Base-by-base conservation (phyloP, 352 stramenopile genomes). In the Phytophthora cactorum region DNA sequence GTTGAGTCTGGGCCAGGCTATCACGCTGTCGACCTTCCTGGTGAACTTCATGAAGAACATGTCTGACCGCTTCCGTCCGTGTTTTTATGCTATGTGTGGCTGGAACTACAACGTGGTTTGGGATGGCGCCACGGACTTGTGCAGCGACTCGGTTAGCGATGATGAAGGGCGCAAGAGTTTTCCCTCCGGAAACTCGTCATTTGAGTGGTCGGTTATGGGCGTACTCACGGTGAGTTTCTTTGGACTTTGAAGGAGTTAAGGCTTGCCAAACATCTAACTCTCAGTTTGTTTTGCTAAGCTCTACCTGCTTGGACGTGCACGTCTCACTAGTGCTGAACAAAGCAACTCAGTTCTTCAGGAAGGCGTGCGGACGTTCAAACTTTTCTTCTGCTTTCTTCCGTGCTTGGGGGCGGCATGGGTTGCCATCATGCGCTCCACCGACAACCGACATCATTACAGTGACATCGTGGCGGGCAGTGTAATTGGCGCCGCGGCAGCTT, bases 371-470 rank as follows among this genome's bases (percentile, higher is more conserved):
- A 81, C 70, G 36, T 49, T 90, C 59, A 89, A 88, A 69, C 68
- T 93, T n/a, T 89, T 91, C 50, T 29, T 89, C 29, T 88, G 83
- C 61, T 88, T 91, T 54, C 17, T 78, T 29, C 85, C 83, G 45
- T 86, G 76, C 25, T 72, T 91, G 39, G 59, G 88, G 3, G 83
- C 83, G 1, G 50, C 83, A 6, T 93, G 85, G 85, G 79, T 92
- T 36, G 72, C 79, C 14, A 74, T 93, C 54, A 93, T 83, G 27
- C 83, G 85, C 17, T 89, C 85, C 3, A 75, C 84, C 7, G 85
- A 92, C 78, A 93, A 93, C 59, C 90, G 85, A 60, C 85, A 93
- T 50, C 82, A 93, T 60, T 93, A 91, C 68, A 84, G 66, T 41
- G 85, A 93, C 66, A 89, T 93, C 38, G 49, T 91, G 45, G 78